A percentile compares a stretch with the other conserved stretches of the same genome.
These are phyloP conservation scores for Fusarium oligoseptatum DNA, from an alignment of 2,329 filamentous ascomycete genomes.

Conservation along the genomic window DNA sequence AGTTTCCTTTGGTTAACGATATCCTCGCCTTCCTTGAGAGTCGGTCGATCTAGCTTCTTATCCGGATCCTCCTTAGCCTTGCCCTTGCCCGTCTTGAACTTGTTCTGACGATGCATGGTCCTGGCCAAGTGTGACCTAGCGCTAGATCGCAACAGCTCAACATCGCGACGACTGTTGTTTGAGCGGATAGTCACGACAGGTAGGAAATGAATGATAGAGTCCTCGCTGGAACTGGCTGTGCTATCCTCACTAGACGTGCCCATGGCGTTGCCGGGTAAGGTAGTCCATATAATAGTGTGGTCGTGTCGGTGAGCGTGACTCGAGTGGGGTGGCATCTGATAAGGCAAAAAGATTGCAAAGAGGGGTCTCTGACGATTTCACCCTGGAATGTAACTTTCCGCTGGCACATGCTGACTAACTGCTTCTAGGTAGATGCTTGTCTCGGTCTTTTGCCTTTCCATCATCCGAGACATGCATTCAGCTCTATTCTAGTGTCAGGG, in stretches of 20 bases:
- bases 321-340: background rate
- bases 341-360: background rate
- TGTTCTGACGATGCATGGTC: background rate
- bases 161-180: background rate
- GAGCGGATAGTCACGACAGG: background rate
- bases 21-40: background rate
- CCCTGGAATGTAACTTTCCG: background rate
- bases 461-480: background rate
- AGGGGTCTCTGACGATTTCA: background rate
- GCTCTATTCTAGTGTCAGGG: background rate
- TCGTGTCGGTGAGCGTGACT: background rate
- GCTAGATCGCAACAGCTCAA: background rate
- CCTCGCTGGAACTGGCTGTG: background rate
- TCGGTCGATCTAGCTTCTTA: background rate
- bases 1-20: background rate
- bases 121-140: background rate
- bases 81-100: background rate
- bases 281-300: background rate
- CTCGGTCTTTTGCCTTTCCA: background rate
- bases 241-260: background rate
- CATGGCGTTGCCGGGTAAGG: background rate
- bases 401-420: conserved; percentile 1
- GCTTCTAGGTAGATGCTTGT: background rate
- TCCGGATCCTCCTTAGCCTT: background rate
- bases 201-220: background rate